Evolutionary conservation across 129 eudicot species (phyloP), one percentile per base, ranked within the genome.

Genomic region (Saposhnikovia divaricata): DNA sequence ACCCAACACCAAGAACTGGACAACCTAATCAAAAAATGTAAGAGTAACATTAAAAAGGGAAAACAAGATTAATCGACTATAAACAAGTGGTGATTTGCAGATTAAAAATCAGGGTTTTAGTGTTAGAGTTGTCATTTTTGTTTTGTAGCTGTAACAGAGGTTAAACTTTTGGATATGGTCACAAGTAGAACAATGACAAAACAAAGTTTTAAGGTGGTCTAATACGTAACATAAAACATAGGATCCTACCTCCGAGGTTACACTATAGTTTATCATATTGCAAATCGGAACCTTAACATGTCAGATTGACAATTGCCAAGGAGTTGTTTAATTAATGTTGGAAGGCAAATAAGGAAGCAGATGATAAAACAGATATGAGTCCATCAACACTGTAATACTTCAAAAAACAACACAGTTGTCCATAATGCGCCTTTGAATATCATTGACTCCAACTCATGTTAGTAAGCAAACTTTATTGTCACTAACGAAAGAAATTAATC

Each of bases 1-100:
- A 92, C 31, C 96, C 99, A 81, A 92, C 91, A 87, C 95, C 99
- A 42, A 95, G 83, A 43, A 84, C 97, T 2, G 91, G 93, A 80
- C 78, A 85, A 84, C 95, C 99, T 96, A 78, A 68, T 77, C 15
- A 46, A 77, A 48, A 7, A 13, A 57, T 31, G 23, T 19, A 63
- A 63, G 13, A 12, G 75, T 71, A 59, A 80, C 63, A 51, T 53
- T 34, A 74, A 31, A 8, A 44, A 48, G 4, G 9, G 44, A 59
- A n/a, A 65, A 76, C n/a, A 80, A 55, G 80, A 34, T 44, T 48
- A 38, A 39, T 27, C 3, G 9, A 25, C n/a, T 19, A 7, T 83
- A 40, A 48, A 74, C 43, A 79, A 25, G 50, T 34, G 38, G 3
- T 31, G 42, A 63, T 77, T 74, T 31, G 66, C 75, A 18, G 23